These are phyloP conservation scores for Magnolia sinica DNA, from an alignment of 164 flowering plant species.

Conservation along the genomic window DNA sequence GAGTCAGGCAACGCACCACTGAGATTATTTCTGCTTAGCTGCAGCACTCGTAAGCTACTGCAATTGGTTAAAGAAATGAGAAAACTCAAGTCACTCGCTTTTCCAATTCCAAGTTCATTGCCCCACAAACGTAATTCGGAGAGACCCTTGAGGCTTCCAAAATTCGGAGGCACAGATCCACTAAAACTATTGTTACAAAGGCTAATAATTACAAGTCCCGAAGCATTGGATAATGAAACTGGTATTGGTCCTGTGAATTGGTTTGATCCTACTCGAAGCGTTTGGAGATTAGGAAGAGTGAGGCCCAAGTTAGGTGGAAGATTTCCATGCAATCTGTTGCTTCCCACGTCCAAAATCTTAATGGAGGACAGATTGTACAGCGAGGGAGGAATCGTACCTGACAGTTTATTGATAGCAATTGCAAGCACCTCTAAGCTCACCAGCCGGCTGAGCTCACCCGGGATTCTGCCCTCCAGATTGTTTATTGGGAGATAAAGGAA, in stretches of 20 bases:
- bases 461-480: no score
- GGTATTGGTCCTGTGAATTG: slow-evolving; percentile 45
- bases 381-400: neutral
- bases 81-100: slow-evolving; percentile 22
- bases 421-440: no score
- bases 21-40: slow-evolving; percentile 32
- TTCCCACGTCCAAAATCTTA: neutral
- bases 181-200: slow-evolving; percentile 28
- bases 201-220: slow-evolving; percentile 26
- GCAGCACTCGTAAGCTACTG: slow-evolving; percentile 26
- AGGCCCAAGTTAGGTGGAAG: slow-evolving; percentile 15
- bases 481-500: no score
- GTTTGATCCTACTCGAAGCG: slow-evolving; percentile 25
- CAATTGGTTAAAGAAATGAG: slow-evolving; percentile 32
- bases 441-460: no score
- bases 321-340: slow-evolving; percentile 25
- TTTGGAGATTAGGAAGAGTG: slow-evolving; percentile 31
- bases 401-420: neutral
- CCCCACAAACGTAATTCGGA: rapidly evolving
- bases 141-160: neutral
- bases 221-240: slow-evolving; percentile 35
- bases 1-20: slow-evolving; percentile 44
- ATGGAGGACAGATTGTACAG: neutral
- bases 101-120: neutral
- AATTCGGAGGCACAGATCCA: neutral